Evolutionary conservation across 352 stramenopile species (phyloP).

Genomic region (Pythium volutum): DNA sequence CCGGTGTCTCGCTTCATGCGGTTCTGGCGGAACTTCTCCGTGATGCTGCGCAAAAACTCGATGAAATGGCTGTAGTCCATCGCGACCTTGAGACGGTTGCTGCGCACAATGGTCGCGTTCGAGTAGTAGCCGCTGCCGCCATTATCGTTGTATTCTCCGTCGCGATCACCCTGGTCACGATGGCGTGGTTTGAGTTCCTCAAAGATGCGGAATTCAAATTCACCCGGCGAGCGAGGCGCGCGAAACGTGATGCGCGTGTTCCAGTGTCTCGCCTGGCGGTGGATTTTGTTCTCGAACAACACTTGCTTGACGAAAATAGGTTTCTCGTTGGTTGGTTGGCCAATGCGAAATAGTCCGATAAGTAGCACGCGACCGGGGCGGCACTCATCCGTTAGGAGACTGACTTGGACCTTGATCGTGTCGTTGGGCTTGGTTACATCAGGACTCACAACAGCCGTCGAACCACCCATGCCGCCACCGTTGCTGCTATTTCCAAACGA

Average conservation of each 20-base stretch:
- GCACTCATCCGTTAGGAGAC: slow-evolving; percentile 57
- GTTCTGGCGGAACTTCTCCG: slow-evolving; percentile 64
- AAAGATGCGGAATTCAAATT: slow-evolving; percentile 85
- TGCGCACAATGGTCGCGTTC: slow-evolving; percentile 64
- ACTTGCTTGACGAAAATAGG: slow-evolving; percentile 86
- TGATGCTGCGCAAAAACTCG: slow-evolving; percentile 57
- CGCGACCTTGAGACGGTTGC: slow-evolving; percentile 68
- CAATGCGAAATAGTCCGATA: slow-evolving; percentile 71
- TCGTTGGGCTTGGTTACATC: slow-evolving; percentile 72
- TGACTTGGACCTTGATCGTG: slow-evolving; percentile 77
- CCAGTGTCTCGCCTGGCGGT: slow-evolving; percentile 56
- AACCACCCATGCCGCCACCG: slow-evolving; percentile 8
- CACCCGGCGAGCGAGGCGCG: slow-evolving; percentile 66
- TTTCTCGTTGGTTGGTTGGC: slow-evolving; percentile 74
- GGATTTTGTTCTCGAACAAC: slow-evolving; percentile 74
- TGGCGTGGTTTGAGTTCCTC: slow-evolving; percentile 49
- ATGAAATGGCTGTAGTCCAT: slow-evolving; percentile 83
- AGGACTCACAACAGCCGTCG: slow-evolving; percentile 37
- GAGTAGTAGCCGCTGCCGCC: slow-evolving; percentile 41
- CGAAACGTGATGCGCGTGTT: slow-evolving; percentile 83
- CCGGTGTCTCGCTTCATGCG: slow-evolving; percentile 49
- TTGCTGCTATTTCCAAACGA: slow-evolving; percentile 23
- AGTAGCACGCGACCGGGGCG: slow-evolving; percentile 55
- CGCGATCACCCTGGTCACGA: slow-evolving; percentile 26
- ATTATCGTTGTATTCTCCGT: slow-evolving; percentile 32